A percentile compares a stretch with the other conserved stretches of the same genome.
Conservation (phyloP, 768 basidiomycete species). For the Termitomyces titanicus region DNA sequence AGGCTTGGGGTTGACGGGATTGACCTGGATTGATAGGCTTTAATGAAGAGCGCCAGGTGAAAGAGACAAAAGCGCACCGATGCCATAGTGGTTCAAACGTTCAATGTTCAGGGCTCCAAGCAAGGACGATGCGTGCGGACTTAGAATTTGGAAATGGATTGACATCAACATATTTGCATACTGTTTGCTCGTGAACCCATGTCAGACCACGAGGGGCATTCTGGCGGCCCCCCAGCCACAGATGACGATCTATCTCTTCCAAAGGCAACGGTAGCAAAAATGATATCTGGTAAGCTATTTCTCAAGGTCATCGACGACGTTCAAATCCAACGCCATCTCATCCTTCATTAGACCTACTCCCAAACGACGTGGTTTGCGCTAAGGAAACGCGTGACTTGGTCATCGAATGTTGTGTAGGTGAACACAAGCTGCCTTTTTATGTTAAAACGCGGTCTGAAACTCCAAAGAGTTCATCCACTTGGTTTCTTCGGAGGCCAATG, state of each 20-base stretch:
- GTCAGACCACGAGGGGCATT: constrained; percentile 88
- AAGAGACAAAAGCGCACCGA: constrained; percentile 40
- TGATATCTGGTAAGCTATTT: constrained; percentile 73
- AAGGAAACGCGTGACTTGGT: constrained; percentile 97
- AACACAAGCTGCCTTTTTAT: constrained; percentile 34
- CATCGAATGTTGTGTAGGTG: constrained; percentile 99
- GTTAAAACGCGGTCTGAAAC: constrained; percentile 3
- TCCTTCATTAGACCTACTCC: constrained; percentile 72
- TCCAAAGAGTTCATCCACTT: constrained; percentile 93
- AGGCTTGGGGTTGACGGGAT: constrained; percentile 97
- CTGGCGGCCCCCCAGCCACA: constrained; percentile 52
- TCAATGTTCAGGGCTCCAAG: too few relatives aligned
- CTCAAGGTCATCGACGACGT: background rate
- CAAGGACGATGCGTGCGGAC: constrained; percentile 40
- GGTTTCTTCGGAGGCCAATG: constrained; percentile 96
- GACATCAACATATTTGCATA: background rate
- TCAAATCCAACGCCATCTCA: constrained; percentile 6
- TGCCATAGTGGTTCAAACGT: constrained; percentile 60
- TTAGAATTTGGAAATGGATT: constrained; percentile 21
- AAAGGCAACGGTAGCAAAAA: constrained; percentile 96
- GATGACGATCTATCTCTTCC: constrained; percentile 95
- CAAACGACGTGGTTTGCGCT: constrained; percentile 81
- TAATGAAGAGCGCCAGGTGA: background rate
- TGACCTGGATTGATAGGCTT: constrained; percentile 46
- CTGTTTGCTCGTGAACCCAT: constrained; percentile 39